Percentiles rank a stretch among this genome's conserved stretches.
Evolutionary conservation across 2,329 filamentous ascomycete species (phyloP).

Genomic region (Talaromyces rugulosus): DNA sequence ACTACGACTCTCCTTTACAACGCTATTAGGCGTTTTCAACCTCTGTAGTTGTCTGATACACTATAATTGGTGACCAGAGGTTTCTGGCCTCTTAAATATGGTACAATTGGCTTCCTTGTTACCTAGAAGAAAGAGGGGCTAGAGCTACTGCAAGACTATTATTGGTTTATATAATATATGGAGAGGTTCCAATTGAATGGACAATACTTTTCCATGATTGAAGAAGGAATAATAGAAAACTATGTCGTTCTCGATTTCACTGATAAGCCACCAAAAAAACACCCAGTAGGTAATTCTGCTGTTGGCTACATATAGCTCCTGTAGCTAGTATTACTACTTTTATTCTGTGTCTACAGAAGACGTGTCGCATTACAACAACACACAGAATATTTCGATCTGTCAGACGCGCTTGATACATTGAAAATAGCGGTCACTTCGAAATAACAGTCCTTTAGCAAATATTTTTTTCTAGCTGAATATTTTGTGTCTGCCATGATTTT

Average conservation of each 20-base stretch:
- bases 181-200: not conserved
- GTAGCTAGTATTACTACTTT: not conserved
- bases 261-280: not conserved
- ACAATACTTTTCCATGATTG: not conserved
- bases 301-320: too few relatives aligned
- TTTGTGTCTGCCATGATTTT: not conserved
- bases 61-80: not conserved
- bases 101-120: constrained; percentile 14
- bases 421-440: not conserved
- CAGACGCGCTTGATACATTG: not conserved
- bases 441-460: too few relatives aligned
- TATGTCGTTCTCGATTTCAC: not conserved
- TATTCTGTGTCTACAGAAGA: not conserved
- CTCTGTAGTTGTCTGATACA: constrained; percentile 12
- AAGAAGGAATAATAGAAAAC: not conserved
- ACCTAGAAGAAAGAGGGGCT: constrained; percentile 15
- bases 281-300: too few relatives aligned
- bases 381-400: not conserved
- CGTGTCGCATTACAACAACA: not conserved
- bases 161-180: constrained; percentile 9
- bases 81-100: constrained; percentile 7
- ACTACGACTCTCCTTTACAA: constrained; percentile 8
- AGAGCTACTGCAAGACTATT: constrained; percentile 13
- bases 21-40: constrained; percentile 10
- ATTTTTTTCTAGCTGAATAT: not conserved